Base-by-base conservation (phyloP, 192 early-diverging fungal species). In the Lunasporangiospora selenospora region DNA sequence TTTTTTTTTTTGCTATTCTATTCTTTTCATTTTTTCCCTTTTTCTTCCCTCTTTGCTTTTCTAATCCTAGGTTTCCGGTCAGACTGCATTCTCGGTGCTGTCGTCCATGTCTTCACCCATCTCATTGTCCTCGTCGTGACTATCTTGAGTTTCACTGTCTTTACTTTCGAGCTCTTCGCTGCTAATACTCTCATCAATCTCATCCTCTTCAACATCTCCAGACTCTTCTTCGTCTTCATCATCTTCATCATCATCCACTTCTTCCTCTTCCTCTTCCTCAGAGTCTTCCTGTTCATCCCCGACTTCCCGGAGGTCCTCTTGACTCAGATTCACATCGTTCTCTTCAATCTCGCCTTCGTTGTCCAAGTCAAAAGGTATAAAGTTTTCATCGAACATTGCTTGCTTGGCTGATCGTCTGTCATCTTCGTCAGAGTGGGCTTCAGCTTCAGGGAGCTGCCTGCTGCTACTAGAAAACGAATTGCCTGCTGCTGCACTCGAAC, bases 311-410 rank as follows among this genome's bases (percentile, higher is more conserved):
- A 38, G 7, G 37, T 43, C 41, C 8, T 43, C 16, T 19, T 43
- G 16, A 11, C 16, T 19, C 41, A 15, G 37, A 38, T 7, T 43
- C 5, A 43, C 8, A 43, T 6, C 6, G 21, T 62, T 18, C 24
- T 67, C 33, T 27, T 40, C 55, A 5, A 58, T 48, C 5, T 43
- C 41, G 44, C 29, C 19, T 29, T 58, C 50, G 24, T 67, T 50
- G 26, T 45, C 55, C 30, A 63, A 38, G 51, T 81, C 70, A 40
- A 81, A 60, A 3, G 64, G 57, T 0, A 81, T 67, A 62, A 75
- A 81, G 32, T 73, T 56, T 41, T 73, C 69, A 51, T 73, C 69
- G 19, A 50, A 37, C 21, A 44, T 38, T 23, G 54, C 33, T 10
- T 9, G 44, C 44, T 51, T 56, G 32, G 21, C 43, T 27, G 13